phyloP scores from a whole-genome alignment of 768 basidiomycete genomes.

The Xanthoconium stramineum region DNA sequence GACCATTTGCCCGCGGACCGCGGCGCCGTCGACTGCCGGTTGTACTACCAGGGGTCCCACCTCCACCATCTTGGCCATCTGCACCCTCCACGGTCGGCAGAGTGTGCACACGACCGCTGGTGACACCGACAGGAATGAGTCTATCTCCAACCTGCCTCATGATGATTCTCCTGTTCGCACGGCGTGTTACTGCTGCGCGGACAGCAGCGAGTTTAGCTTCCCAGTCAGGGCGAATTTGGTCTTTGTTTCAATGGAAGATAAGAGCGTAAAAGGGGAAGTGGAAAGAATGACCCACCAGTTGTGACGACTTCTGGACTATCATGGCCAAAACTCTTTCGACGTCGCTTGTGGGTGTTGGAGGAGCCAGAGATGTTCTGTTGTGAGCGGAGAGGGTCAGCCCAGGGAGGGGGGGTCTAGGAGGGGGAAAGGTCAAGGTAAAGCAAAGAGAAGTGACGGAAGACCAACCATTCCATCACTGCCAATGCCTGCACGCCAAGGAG shows the following conservation, averaged over 20 bases:
- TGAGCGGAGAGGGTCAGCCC: constrained; percentile 53
- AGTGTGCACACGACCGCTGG: constrained; percentile 78
- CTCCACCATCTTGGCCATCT: constrained; percentile 43
- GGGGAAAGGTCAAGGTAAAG: background rate
- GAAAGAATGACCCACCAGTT: constrained; percentile 53
- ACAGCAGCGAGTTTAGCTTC: constrained; percentile 93
- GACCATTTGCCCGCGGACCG: constrained; percentile 47
- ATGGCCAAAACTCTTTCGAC: constrained; percentile 85
- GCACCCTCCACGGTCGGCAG: constrained; percentile 54
- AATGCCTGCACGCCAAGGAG: constrained; percentile 76
- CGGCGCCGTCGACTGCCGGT: constrained; percentile 56
- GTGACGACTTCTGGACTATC: constrained; percentile 90
- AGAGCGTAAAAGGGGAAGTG: constrained; percentile 6
- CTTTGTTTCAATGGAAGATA: constrained; percentile 38
- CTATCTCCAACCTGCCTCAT: constrained; percentile 99
- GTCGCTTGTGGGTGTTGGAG: constrained; percentile 59
- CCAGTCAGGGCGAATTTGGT: constrained; percentile 98
- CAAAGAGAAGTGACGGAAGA: constrained; percentile 10
- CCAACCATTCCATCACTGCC: constrained; percentile 70
- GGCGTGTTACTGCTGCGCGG: constrained; percentile 90
- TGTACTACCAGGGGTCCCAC: constrained; percentile 28
- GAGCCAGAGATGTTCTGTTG: constrained; percentile 38
- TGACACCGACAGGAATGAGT: constrained; percentile 94
- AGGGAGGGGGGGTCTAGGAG: constrained; percentile 39
- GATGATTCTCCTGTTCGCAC: constrained; percentile 93